Base-by-base conservation (phyloP, 306 rosid genomes). In the Vachellia collinsii region DNA sequence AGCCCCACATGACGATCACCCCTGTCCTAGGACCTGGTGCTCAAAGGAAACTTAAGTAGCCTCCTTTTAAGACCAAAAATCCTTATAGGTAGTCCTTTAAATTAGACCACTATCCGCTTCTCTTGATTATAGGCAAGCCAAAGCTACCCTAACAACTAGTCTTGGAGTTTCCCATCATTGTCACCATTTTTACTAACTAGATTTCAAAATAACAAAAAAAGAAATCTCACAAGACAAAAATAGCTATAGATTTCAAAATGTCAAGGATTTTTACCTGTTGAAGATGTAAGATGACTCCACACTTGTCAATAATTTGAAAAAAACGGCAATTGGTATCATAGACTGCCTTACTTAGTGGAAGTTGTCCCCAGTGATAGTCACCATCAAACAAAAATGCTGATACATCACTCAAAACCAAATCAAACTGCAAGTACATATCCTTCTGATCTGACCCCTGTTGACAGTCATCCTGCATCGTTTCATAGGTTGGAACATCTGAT, bases 341-440 rank as follows among this genome's bases (percentile, higher is more conserved):
- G 79, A 82, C 76, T 77, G 83, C 50, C 20, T 50, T 85, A 58
- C 86, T 87, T 71, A 59, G 63, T 75, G 86, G 82, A 80, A 66
- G 74, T 77, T 93, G 88, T 70, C 92, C 86, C 99, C 99, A 93
- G 46, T 82, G 84, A 80, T 88, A 90, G 80, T 95, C 97, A 10
- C 99, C 99, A 79, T 95, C 99, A 83, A 91, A 93, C 85, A 95
- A 82, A 91, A 95, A 95, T 44, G 98, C 99, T 7, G 99, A 93
- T 25, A 95, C 94, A 54, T 95, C 99, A 76, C 97, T 93, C 80
- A 95, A 80, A 76, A 93, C 88, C 83, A 93, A 89, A 87, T 93
- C 90, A 86, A 95, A 95, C 75, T 83, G 96, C 89, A 93, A 76
- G 88, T 95, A 95, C 98, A 90, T 86, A 80, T 89, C 87, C 85